Percentiles rank a stretch among this genome's conserved stretches.
Evolutionary conservation across 345 rosid genomes (phyloP).

Genomic region (Kandelia obovata): DNA sequence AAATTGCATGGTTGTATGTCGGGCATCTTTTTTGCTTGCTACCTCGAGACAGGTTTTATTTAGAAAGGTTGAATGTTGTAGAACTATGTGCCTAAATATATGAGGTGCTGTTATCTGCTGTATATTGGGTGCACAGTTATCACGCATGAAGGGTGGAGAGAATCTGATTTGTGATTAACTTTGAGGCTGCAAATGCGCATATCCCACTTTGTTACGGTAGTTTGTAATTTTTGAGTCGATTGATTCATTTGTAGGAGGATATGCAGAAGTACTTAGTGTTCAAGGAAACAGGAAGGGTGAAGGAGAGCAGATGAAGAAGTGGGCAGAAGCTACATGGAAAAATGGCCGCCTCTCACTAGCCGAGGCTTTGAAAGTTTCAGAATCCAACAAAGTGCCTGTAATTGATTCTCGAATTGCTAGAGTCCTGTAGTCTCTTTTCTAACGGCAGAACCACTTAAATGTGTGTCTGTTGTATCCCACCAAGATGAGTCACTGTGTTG

Average conservation of each 20-base stretch:
- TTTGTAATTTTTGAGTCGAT: neutral
- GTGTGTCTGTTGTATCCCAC: neutral
- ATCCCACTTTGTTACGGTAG: neutral
- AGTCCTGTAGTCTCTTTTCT: conserved; percentile 28
- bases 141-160: no score
- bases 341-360: conserved; percentile 57
- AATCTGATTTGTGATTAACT: no score
- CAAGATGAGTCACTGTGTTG: neutral
- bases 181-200: no score
- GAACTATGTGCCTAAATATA: no score
- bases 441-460: neutral
- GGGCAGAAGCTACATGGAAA: conserved; percentile 80
- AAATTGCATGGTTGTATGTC: neutral
- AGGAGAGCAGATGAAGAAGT: conserved; percentile 79
- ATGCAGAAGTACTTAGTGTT: conserved; percentile 64
- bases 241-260: conserved; percentile 49
- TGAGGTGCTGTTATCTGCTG: no score
- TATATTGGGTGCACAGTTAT: no score
- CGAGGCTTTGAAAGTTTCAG: conserved; percentile 50
- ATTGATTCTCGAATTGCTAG: conserved; percentile 65
- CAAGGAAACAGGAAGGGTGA: conserved; percentile 70
- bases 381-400: conserved; percentile 42
- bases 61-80: no score
- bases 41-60: neutral
- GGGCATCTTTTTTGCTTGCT: neutral